Evolutionary conservation across 2,329 filamentous ascomycete species (phyloP).

Genomic region (Penicillium hesseltinei): DNA sequence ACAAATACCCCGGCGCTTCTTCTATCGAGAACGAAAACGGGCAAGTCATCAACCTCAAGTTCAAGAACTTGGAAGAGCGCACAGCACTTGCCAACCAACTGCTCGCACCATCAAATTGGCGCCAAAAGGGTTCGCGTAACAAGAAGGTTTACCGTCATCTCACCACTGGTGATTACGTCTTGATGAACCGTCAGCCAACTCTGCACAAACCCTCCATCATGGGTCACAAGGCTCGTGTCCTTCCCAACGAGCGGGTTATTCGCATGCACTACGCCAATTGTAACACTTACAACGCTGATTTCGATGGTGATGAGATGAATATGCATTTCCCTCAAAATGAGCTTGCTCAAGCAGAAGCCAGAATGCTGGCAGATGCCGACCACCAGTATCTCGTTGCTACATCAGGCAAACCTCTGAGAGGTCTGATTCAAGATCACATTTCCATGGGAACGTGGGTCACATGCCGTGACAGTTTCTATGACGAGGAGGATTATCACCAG

Average conservation of each 20-base stretch:
- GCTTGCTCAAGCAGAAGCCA: constrained; percentile 84
- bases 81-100: constrained; percentile 89
- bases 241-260: constrained; percentile 93
- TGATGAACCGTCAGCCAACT: constrained; percentile 98
- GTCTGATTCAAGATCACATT: constrained; percentile 97
- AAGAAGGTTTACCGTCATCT: constrained; percentile 97
- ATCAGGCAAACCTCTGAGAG: constrained; percentile 86
- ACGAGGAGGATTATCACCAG: constrained; percentile 83
- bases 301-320: constrained; percentile 99
- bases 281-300: constrained; percentile 99
- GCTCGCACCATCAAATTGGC: constrained; percentile 75
- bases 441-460: constrained; percentile 91
- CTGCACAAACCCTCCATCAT: constrained; percentile 99
- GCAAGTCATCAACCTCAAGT: constrained; percentile 80
- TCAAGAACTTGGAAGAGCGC: constrained; percentile 84
- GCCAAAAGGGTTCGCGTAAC: constrained; percentile 72
- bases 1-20: constrained; percentile 90
- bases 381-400: constrained; percentile 96
- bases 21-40: constrained; percentile 96
- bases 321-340: constrained; percentile 99
- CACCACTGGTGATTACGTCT: constrained; percentile 91
- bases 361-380: constrained; percentile 92
- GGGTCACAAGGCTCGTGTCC: constrained; percentile 88
- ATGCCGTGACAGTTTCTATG: constrained; percentile 87
- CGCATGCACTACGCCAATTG: constrained; percentile 99